Evolutionary conservation across 371 early-diverging fungal species (phyloP).

Genomic region (Mortierella polycephala): DNA sequence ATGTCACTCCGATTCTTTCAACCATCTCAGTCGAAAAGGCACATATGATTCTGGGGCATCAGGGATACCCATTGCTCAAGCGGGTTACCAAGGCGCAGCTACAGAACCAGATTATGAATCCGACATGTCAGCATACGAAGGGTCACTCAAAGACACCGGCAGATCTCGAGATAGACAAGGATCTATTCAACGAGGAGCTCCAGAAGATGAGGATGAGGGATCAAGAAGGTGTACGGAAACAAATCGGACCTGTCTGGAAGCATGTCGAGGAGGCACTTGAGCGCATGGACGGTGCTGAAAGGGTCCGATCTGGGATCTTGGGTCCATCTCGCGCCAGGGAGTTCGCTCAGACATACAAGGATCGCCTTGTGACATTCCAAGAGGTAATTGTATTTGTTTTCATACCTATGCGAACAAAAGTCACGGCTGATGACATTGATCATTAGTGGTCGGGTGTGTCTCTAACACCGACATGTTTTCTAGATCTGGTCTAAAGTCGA

Average conservation of each 20-base stretch:
- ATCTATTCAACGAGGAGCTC: slow-evolving; percentile 74
- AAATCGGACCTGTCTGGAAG: slow-evolving; percentile 61
- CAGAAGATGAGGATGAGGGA: slow-evolving; percentile 54
- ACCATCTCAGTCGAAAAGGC: slow-evolving; percentile 66
- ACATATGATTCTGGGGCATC: slow-evolving; percentile 70
- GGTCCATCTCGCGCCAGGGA: slow-evolving; percentile 44
- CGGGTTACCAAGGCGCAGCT: slow-evolving; percentile 77
- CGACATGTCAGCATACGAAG: slow-evolving; percentile 78
- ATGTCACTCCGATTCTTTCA: slow-evolving; percentile 49
- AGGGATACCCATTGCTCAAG: slow-evolving; percentile 75
- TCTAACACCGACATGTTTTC: background rate
- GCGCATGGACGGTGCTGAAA: slow-evolving; percentile 55
- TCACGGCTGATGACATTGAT: background rate
- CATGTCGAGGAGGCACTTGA: slow-evolving; percentile 60
- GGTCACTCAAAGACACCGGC: slow-evolving; percentile 73
- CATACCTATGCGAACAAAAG: background rate
- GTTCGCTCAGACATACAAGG: slow-evolving; percentile 53
- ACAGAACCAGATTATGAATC: slow-evolving; percentile 73
- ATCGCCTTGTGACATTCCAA: slow-evolving; percentile 37
- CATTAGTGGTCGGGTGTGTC: background rate
- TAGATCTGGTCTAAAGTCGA: slow-evolving; percentile 50
- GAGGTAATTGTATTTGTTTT: slow-evolving; percentile 24
- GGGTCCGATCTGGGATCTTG: slow-evolving; percentile 48
- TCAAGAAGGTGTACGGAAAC: slow-evolving; percentile 54
- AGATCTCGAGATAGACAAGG: slow-evolving; percentile 77